These are phyloP conservation scores for Moniliella sp. DNA, from an alignment of 1,284 basidiomycete species.

Conservation along the genomic window DNA sequence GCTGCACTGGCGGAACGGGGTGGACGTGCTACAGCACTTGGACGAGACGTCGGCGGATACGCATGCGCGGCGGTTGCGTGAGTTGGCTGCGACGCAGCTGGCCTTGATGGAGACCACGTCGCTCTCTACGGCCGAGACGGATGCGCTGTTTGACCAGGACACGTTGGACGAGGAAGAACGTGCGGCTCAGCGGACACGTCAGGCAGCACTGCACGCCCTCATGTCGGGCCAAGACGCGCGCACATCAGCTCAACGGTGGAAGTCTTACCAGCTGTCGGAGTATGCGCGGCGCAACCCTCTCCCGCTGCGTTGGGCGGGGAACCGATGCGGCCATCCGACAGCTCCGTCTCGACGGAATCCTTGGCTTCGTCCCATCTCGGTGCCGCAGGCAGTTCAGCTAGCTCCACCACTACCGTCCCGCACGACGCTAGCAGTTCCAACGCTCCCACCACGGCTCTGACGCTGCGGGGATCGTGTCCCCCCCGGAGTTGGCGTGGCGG, in stretches of 20 bases:
- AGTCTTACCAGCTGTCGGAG: too few relatives aligned
- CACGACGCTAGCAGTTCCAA: too few relatives aligned
- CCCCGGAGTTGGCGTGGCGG: too few relatives aligned
- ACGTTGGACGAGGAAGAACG: constrained; percentile 11
- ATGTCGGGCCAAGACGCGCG: constrained; percentile 12
- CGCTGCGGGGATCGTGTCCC: too few relatives aligned
- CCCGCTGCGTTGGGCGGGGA: too few relatives aligned
- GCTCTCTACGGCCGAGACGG: constrained; percentile 17
- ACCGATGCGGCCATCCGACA: too few relatives aligned
- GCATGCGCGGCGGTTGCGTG: constrained; percentile 22
- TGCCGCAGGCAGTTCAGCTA: too few relatives aligned
- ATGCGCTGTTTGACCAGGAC: constrained; percentile 22
- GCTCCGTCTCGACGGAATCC: too few relatives aligned
- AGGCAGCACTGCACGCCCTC: constrained; percentile 7
- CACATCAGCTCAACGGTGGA: constrained; percentile 8
- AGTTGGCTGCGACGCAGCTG: constrained; percentile 11
- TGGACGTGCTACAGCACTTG: constrained; percentile 75
- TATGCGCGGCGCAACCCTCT: too few relatives aligned
- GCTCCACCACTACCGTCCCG: too few relatives aligned
- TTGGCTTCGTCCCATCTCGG: too few relatives aligned
- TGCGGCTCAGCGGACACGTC: constrained; percentile 1
- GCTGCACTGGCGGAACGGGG: constrained; percentile 45
- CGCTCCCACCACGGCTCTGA: too few relatives aligned
- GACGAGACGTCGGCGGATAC: constrained; percentile 62
- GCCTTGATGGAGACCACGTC: constrained; percentile 18